These are phyloP conservation scores for Zymoseptoria tritici DNA, from an alignment of 2,329 filamentous ascomycete genomes.

Conservation along the genomic window DNA sequence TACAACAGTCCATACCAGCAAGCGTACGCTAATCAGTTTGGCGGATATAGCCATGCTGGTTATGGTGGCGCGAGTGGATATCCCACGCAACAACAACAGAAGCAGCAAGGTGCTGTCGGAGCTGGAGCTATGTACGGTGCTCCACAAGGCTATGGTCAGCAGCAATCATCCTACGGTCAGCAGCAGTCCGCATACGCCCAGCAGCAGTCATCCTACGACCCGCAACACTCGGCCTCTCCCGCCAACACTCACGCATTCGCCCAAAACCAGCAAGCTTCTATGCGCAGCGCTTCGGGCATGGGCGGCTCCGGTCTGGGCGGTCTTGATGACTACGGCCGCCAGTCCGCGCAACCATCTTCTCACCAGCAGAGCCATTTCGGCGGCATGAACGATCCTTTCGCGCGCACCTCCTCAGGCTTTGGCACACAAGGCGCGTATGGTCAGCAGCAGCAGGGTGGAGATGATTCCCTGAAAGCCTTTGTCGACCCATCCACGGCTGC, in stretches of 20 bases:
- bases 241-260: constrained; percentile 51
- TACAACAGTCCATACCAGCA: constrained; percentile 56
- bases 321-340: constrained; percentile 52
- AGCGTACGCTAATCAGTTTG: constrained; percentile 57
- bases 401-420: constrained; percentile 51
- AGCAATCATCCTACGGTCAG: constrained; percentile 49
- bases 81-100: constrained; percentile 33
- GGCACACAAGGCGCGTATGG: constrained; percentile 44
- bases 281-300: constrained; percentile 40
- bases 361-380: constrained; percentile 48
- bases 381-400: constrained; percentile 52
- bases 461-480: constrained; percentile 52
- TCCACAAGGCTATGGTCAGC: constrained; percentile 48
- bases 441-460: constrained; percentile 40
- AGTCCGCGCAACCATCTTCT: constrained; percentile 45
- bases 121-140: constrained; percentile 58
- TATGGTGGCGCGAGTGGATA: constrained; percentile 46
- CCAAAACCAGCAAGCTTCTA: constrained; percentile 32
- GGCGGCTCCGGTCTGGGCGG: constrained; percentile 35
- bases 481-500: constrained; percentile 37
- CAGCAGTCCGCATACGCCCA: constrained; percentile 48
- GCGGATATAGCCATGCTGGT: constrained; percentile 42
- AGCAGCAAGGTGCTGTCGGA: constrained; percentile 41
- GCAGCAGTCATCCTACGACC: constrained; percentile 50
- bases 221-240: constrained; percentile 54